These are phyloP conservation scores for Dimocarpus longan DNA, from an alignment of 345 rosid species.

Conservation along the genomic window DNA sequence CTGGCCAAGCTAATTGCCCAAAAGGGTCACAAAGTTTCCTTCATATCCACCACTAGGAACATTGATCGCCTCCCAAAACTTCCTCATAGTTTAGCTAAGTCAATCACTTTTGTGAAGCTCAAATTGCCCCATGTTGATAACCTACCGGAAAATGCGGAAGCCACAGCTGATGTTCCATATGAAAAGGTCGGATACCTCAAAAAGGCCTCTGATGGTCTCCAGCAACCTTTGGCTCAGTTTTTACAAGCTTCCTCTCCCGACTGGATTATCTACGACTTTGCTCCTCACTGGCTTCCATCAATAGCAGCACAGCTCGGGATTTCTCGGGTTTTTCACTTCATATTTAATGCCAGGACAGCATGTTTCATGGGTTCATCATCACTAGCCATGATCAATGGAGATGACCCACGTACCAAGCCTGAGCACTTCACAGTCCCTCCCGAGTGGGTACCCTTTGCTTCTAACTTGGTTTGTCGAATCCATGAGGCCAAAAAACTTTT, in stretches of 20 bases:
- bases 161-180: conserved; percentile 26
- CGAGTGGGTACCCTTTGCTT: conserved; percentile 33
- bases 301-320: conserved; percentile 22
- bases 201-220: conserved; percentile 28
- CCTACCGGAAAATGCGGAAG: conserved; percentile 35
- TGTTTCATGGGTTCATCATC: not conserved
- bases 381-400: not conserved
- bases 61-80: conserved; percentile 27
- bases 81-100: not conserved
- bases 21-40: conserved; percentile 39
- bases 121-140: conserved; percentile 27
- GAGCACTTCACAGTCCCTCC: conserved; percentile 26
- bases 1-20: conserved; percentile 37
- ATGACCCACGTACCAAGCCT: not conserved
- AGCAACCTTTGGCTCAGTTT: conserved; percentile 7
- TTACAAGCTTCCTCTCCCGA: conserved; percentile 18
- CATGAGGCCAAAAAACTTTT: conserved; percentile 10
- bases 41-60: conserved; percentile 39
- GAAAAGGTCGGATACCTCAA: conserved; percentile 30
- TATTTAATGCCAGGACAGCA: not conserved
- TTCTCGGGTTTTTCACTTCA: conserved; percentile 18
- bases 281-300: conserved; percentile 30
- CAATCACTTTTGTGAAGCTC: conserved; percentile 21
- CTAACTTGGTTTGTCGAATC: conserved; percentile 19
- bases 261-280: conserved; percentile 37